phyloP scores from a whole-genome alignment of 306 rosid genomes.

The Ormosia emarginata region DNA sequence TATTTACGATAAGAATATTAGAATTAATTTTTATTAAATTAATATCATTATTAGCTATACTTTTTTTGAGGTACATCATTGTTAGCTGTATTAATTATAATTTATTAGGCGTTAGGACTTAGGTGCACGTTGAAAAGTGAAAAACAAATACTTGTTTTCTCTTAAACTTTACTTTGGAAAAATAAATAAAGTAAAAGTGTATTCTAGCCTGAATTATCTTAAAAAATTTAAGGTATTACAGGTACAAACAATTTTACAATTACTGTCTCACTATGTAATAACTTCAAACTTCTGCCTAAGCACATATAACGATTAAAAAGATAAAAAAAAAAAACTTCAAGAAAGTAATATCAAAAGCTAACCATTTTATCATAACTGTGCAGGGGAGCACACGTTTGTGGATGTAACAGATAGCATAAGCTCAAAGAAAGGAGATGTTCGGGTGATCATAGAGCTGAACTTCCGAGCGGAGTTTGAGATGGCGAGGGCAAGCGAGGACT shows the following conservation, averaged over 20 bases:
- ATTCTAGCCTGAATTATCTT: not conserved
- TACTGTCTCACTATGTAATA: not conserved
- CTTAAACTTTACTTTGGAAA: not conserved
- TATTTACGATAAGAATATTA: too few relatives aligned
- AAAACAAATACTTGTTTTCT: not conserved
- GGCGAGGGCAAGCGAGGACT: constrained; percentile 56
- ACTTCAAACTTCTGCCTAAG: not conserved
- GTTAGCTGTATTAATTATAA: not conserved
- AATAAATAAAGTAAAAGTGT: not conserved
- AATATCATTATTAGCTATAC: not conserved
- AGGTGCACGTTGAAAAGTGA: not conserved
- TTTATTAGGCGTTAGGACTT: not conserved
- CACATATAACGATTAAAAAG: not conserved
- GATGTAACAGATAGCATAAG: constrained; percentile 56
- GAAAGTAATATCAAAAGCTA: not conserved
- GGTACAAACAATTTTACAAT: not conserved
- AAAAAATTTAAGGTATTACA: not conserved
- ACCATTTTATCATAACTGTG: not conserved
- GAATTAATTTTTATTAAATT: not conserved
- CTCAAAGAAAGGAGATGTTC: constrained; percentile 46
- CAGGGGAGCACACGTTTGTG: constrained; percentile 74
- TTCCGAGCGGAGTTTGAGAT: constrained; percentile 77
- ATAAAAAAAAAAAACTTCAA: not conserved
- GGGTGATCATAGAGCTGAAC: constrained; percentile 71
- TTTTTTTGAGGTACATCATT: too few relatives aligned